Percentiles rank a stretch among this genome's conserved stretches.
phyloP scores from a whole-genome alignment of 208 protist species.

The Crithidia fasciculata region DNA sequence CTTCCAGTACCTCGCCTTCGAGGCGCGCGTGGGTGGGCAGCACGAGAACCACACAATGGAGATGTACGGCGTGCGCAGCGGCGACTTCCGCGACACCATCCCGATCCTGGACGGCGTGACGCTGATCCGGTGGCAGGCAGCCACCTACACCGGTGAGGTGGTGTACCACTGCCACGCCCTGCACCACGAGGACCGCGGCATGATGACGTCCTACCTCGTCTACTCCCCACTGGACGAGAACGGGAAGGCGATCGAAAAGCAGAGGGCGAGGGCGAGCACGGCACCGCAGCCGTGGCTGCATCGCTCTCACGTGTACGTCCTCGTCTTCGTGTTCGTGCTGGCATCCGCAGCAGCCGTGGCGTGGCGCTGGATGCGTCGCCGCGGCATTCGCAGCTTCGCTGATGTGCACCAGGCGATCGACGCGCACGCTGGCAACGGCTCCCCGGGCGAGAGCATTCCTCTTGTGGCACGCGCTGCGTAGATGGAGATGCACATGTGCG shows the following conservation, averaged over 20 bases:
- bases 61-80: conserved; percentile 67
- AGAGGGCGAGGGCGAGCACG: neutral
- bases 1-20: conserved; percentile 80
- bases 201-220: conserved; percentile 88
- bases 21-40: conserved; percentile 61
- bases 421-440: conserved; percentile 8
- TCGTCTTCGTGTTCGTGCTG: conserved; percentile 19
- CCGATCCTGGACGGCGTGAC: conserved; percentile 88
- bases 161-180: conserved; percentile 88
- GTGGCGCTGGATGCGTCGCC: conserved; percentile 10
- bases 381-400: neutral
- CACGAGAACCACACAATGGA: conserved; percentile 78
- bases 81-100: conserved; percentile 84
- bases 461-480: neutral
- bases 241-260: conserved; percentile 17
- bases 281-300: conserved; percentile 1
- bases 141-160: conserved; percentile 78
- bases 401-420: conserved; percentile 20
- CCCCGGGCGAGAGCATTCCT: conserved; percentile 21
- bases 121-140: conserved; percentile 79
- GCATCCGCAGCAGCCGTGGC: conserved; percentile 3
- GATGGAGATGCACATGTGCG: neutral
- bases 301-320: conserved; percentile 16
- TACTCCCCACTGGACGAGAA: conserved; percentile 31
- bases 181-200: conserved; percentile 83